Evolutionary conservation across 2,329 filamentous ascomycete species (phyloP).

Genomic region (Pseudopyricularia cyperi): DNA sequence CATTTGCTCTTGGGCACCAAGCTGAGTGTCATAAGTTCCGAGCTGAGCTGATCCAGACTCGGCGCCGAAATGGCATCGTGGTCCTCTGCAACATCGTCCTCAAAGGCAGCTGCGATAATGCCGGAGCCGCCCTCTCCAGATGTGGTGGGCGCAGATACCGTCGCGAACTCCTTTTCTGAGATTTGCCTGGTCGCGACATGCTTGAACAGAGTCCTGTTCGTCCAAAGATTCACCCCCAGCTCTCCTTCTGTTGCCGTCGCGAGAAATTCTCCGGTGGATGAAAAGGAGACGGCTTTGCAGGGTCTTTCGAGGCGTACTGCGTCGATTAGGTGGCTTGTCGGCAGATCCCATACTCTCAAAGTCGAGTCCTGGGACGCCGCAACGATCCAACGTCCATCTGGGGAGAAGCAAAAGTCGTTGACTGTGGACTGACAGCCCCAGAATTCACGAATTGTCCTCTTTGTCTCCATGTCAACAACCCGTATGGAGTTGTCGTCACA

Average conservation of each 20-base stretch:
- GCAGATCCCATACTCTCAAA: slow-evolving; percentile 85
- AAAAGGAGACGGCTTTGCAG: slow-evolving; percentile 80
- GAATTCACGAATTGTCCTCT: slow-evolving; percentile 82
- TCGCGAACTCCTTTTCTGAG: slow-evolving; percentile 57
- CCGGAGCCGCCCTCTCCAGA: slow-evolving; percentile 73
- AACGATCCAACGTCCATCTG: slow-evolving; percentile 86
- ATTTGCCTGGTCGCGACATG: slow-evolving; percentile 80
- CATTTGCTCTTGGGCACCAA: slow-evolving; percentile 81
- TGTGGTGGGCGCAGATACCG: slow-evolving; percentile 55
- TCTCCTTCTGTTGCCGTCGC: slow-evolving; percentile 73
- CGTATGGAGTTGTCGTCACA: slow-evolving; percentile 84
- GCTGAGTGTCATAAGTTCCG: slow-evolving; percentile 77
- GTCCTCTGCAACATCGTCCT: slow-evolving; percentile 37
- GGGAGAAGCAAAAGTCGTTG: slow-evolving; percentile 80
- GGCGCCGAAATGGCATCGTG: slow-evolving; percentile 42
- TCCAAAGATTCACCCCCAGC: slow-evolving; percentile 90
- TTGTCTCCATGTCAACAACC: slow-evolving; percentile 81
- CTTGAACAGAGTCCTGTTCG: slow-evolving; percentile 81
- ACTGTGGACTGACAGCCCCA: slow-evolving; percentile 66
- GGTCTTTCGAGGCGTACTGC: slow-evolving; percentile 68
- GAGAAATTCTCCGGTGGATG: slow-evolving; percentile 82
- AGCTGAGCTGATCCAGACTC: slow-evolving; percentile 62
- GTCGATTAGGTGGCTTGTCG: slow-evolving; percentile 90
- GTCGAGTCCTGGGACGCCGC: slow-evolving; percentile 71
- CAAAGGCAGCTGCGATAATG: slow-evolving; percentile 64